Base-by-base conservation (phyloP, 805 yeast genomes). In the Starmerella geochares region DNA sequence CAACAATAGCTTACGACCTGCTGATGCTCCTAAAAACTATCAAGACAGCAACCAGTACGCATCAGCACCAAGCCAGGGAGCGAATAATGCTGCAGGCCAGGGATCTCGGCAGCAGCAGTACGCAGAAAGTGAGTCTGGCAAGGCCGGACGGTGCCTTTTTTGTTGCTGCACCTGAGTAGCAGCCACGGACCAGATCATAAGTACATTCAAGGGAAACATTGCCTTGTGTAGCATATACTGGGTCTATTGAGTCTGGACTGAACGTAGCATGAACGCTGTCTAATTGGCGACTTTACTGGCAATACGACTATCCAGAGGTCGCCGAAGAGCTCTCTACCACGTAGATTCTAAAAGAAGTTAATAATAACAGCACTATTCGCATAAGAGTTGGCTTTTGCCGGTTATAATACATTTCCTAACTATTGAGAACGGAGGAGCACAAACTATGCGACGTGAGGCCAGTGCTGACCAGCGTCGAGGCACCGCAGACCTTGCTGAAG, bases 21-120 rank as follows among this genome's bases (percentile, higher is more conserved):
- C 50, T 10, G 39, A 33, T n/a, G 38, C 28, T 6, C 56, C 56
- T 35, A 47, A 44, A 24, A 51, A 51, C 36, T 54, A 54, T 47
- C 58, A 54, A 48, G 58, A 54, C 47, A 54, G 52, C 37, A 53
- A 52, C 42, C 56, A 52, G 48, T 54, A 54, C 49, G 27, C 47
- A 6, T 42, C 47, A 27, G 47, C 49, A 8, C 47, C 27, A 16
- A 21, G 27, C 32, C 41, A 40, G 32, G 43, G 47, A 29, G 29
- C 29, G 8, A 32, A 42, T 45, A 46, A 35, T 27, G 33, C 33
- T 14, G 31, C 38, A 20, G 41, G 31, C 38, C 47, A 39, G 29
- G 23, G 21, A 17, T 25, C 44, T 29, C 55, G 49, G 37, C 52
- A 38, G 29, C 46, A 39, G 28, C 56, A 53, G 42, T 38, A 35